Evolutionary conservation across 805 yeast genomes (phyloP), one percentile per base, ranked within the genome.

Genomic region (Schwanniomyces polymorphus): DNA sequence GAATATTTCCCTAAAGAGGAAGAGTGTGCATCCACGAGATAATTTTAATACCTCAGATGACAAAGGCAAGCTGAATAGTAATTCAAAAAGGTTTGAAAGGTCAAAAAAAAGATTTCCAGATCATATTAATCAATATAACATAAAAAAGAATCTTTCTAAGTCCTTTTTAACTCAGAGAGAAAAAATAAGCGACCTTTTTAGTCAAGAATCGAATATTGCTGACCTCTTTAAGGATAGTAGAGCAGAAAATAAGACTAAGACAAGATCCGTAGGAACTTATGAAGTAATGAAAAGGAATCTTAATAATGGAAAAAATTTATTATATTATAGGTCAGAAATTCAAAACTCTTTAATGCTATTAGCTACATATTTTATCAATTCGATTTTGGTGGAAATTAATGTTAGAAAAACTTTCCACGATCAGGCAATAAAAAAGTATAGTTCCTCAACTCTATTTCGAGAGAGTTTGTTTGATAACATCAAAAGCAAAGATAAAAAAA

Each of bases 381-480:
- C 64, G 5, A 48, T 66, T 6, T 44, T 66, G 28, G 62, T 63
- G 7, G 72, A 69, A 38, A 46, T 69, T 42, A 67, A 66, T 44
- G 31, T 68, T 4, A 48, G 63, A 14, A 52, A 60, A 26, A 52
- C 63, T 7, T 42, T 53, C 34, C 43, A 53, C 10, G 42, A 45
- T 14, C 47, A 49, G 8, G 14, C 38, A 9, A 31, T 47, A 7
- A 25, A 8, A 10, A 38, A 38, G 11, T 35, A 35, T 16, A 16
- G 26, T 4, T 41, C 47, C 18, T 38, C 51, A 2, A 44, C 48
- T 21, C 35, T 61, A 10, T 50, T 54, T 27, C 52, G 64, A 17
- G 49, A 49, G 7, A 37, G 56, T 38, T 45, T 65, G 12, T 46
- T 66, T 16, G 43, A 50, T 14, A 45, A 50, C 5, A 54, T 63